Conservation (phyloP, 2,329 filamentous ascomycete species). For the Aspergillus hiratsukae region DNA sequence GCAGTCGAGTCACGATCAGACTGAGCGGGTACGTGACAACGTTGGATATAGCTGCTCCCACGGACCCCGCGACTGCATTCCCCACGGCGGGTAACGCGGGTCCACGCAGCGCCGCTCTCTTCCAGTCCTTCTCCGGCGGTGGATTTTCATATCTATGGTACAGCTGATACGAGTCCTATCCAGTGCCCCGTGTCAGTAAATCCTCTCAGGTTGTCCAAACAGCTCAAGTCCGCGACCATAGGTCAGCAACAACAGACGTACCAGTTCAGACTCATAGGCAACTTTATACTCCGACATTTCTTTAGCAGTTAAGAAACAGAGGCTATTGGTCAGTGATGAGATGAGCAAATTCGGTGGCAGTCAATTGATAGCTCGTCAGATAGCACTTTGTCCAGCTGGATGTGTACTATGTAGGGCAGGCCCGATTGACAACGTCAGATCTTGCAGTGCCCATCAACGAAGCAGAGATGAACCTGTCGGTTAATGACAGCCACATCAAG, state of each 20-base stretch:
- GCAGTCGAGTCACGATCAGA: slow-evolving; percentile 74
- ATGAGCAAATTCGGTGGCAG: not conserved
- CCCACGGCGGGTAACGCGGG: slow-evolving; percentile 66
- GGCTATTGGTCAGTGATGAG: not conserved
- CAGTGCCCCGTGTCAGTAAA: not conserved
- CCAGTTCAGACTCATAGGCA: slow-evolving; percentile 48
- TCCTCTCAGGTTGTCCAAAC: not conserved
- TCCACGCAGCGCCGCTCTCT: slow-evolving; percentile 29
- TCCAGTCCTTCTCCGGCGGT: slow-evolving; percentile 27
- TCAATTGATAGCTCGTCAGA: not conserved
- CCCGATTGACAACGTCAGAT: not conserved
- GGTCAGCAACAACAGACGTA: slow-evolving; percentile 2
- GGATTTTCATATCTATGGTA: slow-evolving; percentile 39
- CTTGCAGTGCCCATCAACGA: not conserved
- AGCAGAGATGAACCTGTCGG: not conserved
- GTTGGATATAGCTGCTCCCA: slow-evolving; percentile 74
- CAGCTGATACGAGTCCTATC: slow-evolving; percentile 41
- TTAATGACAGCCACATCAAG: not conserved
- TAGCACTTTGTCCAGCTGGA: not conserved
- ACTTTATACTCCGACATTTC: slow-evolving; percentile 68
- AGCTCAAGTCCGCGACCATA: not conserved
- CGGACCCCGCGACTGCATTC: slow-evolving; percentile 74
- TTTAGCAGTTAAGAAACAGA: slow-evolving; percentile 56
- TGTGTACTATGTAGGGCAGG: not conserved
- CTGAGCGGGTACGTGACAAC: slow-evolving; percentile 75